A percentile compares a stretch with the other conserved stretches of the same genome.
These are phyloP conservation scores for Eragrostis nindensis DNA, from an alignment of 176 grass and related monocot genomes.

Conservation along the genomic window DNA sequence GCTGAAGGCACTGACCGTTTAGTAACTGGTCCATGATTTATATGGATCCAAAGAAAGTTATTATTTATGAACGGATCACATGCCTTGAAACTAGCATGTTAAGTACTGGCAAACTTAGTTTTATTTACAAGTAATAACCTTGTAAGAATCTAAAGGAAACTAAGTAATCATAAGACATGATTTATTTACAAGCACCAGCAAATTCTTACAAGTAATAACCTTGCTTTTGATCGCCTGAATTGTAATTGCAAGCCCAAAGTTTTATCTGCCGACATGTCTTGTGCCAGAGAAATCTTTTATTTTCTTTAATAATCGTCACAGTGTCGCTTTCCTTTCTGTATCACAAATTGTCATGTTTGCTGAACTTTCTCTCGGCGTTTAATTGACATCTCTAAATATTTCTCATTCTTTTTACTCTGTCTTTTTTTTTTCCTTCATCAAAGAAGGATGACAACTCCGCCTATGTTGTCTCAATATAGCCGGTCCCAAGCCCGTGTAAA, in stretches of 20 bases:
- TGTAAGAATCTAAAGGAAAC: no score
- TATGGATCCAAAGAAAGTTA: no score
- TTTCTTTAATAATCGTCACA: neutral
- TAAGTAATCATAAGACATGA: no score
- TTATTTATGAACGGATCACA: neutral
- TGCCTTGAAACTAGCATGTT: neutral
- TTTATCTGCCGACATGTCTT: neutral
- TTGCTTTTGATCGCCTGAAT: neutral
- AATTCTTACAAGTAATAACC: neutral
- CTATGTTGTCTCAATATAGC: no score
- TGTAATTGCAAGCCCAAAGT: neutral
- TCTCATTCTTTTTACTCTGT: neutral
- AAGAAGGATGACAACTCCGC: neutral
- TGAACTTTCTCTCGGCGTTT: constrained; percentile 1
- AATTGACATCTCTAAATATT: neutral
- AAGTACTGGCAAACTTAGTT: neutral
- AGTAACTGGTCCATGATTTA: neutral
- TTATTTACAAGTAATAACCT: no score
- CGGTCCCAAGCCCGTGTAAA: no score
- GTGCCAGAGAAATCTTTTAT: neutral
- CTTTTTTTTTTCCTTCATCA: neutral
- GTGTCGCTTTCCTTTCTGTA: neutral
- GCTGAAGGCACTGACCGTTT: neutral
- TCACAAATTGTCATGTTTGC: neutral
- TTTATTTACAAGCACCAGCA: no score